Evolutionary conservation across 1,284 basidiomycete genomes (phyloP).

Genomic region (Rhodotorula sp.): DNA sequence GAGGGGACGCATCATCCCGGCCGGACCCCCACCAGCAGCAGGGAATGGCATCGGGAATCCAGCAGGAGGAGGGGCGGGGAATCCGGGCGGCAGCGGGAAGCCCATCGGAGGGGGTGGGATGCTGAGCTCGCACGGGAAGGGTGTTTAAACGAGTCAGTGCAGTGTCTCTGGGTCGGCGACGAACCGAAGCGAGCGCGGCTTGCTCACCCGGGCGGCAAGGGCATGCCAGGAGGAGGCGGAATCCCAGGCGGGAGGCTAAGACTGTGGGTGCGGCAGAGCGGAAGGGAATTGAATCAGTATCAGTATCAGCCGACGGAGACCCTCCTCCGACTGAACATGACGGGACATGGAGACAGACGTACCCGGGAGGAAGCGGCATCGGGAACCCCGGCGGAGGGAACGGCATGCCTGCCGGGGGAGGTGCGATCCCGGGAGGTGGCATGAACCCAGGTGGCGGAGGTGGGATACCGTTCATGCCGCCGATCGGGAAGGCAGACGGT

Average conservation of each 20-base stretch:
- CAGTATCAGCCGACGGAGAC: too few relatives aligned
- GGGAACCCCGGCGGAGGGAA: slow-evolving; percentile 27
- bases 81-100: slow-evolving; percentile 4
- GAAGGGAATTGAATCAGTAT: neutral
- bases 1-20: too few relatives aligned
- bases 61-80: slow-evolving; percentile 4
- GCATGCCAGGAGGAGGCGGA: slow-evolving; percentile 25
- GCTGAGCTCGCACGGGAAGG: neutral
- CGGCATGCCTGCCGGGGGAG: slow-evolving; percentile 26
- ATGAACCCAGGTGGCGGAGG: slow-evolving; percentile 17
- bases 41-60: slow-evolving; percentile 4
- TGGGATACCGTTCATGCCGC: slow-evolving; percentile 8
- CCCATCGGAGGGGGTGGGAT: slow-evolving; percentile 32
- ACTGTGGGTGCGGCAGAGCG: neutral
- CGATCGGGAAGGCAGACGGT: slow-evolving; percentile 5
- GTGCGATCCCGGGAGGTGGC: slow-evolving; percentile 19
- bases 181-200: too few relatives aligned
- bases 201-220: slow-evolving; percentile 25
- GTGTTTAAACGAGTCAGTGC: neutral
- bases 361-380: slow-evolving; percentile 17
- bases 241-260: slow-evolving; percentile 1
- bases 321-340: too few relatives aligned
- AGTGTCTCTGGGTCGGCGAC: too few relatives aligned
- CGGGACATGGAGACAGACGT: neutral
- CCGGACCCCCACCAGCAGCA: too few relatives aligned